These are phyloP conservation scores for Hymenoscyphus infarciens DNA, from an alignment of 2,329 filamentous ascomycete species.

Conservation along the genomic window DNA sequence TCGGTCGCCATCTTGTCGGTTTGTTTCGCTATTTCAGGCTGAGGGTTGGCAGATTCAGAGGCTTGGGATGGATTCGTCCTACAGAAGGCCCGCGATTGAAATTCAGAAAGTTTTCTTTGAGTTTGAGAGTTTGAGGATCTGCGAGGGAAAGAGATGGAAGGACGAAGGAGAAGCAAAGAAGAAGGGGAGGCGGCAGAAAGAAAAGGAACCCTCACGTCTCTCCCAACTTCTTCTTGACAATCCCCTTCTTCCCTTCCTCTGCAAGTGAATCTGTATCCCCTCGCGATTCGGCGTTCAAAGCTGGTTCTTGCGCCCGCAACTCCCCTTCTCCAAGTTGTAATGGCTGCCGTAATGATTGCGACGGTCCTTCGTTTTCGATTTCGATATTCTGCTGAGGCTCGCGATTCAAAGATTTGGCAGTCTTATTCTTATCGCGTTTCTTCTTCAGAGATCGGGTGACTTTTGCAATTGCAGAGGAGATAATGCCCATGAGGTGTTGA, in stretches of 20 bases:
- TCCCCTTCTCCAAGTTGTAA: no score
- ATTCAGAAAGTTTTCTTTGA: not conserved
- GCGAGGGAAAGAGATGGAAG: not conserved
- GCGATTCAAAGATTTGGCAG: no score
- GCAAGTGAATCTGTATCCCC: not conserved
- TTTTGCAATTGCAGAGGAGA: not conserved
- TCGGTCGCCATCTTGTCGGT: constrained; percentile 62
- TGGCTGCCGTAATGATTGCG: no score
- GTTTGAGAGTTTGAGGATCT: not conserved
- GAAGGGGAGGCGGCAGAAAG: not conserved
- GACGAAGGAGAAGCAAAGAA: not conserved
- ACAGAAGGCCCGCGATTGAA: not conserved
- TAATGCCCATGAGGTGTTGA: constrained; percentile 3
- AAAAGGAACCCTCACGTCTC: constrained; percentile 3
- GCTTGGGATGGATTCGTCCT: not conserved
- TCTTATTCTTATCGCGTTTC: not conserved
- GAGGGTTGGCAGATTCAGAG: not conserved
- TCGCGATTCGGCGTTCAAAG: not conserved
- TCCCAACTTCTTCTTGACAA: not conserved
- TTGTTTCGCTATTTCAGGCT: not conserved
- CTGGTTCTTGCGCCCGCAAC: no score
- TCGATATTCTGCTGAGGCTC: not conserved
- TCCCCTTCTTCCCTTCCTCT: not conserved
- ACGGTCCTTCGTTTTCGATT: no score
- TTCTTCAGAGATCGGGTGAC: not conserved